Base-by-base conservation (phyloP, 352 stramenopile species). In the Phytophthora pseudosyringae region DNA sequence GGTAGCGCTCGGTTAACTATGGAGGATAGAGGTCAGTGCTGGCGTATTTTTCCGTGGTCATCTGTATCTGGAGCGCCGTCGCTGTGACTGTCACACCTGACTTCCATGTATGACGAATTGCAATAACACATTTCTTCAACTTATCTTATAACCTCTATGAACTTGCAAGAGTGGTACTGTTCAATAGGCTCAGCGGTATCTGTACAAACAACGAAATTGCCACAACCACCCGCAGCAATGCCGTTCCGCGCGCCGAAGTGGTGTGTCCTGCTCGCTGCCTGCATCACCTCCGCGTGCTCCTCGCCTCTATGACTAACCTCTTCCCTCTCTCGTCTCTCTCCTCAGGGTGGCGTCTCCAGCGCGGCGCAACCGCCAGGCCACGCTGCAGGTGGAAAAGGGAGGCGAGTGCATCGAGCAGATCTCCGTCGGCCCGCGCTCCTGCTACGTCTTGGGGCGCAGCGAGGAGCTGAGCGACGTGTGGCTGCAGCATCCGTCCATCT, bases 401-500 rank as follows among this genome's bases (percentile, higher is more conserved):
- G 72, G 78, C 56, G 51, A 74, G 44, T 29, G 45, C 4, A 53
- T 86, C 10, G 82, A 91, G 36, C 44, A 79, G 21, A 48, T 91
- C 13, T 41, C 47, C 18, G 62, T 94, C 18, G 82, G 83, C 7
- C 38, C 60, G 10, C 69, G 80, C 54, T 83, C 82, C 25, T 93
- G 77, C 53, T 84, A 81, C 25, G 69, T 96, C 13, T 57, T 97
- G 13, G 89, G 89, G 0, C 86, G 89, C 38, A 95, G 93, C 50
- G 76, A 86, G 8, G 81, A 93, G 53, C 59, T 83, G 32, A 90
- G 81, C 47, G 86, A 96, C 64, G 80, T 90, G 31, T 74, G 75
- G 33, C 65, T 97, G 51, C 70, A 89, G 49, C 89, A 97, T 63
- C 78, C 84, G 31, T 94, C 82, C 36, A 86, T 94, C 63, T 96